These are phyloP conservation scores for Alternaria triticimaculans DNA, from an alignment of 2,329 filamentous ascomycete species.

Conservation along the genomic window DNA sequence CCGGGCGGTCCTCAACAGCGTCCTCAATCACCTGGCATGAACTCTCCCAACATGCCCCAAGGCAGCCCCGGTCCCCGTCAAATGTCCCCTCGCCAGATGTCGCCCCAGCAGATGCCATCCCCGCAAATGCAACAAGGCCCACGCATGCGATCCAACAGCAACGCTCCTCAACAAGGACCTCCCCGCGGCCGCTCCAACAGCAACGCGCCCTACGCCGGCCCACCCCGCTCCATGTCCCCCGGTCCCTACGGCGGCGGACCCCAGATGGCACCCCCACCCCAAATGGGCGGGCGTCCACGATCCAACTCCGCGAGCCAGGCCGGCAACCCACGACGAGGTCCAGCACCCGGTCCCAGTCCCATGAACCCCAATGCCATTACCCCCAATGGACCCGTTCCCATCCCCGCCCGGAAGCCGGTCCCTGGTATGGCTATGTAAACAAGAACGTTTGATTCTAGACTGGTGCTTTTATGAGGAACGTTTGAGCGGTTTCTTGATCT, in stretches of 20 bases:
- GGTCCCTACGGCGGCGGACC: slow-evolving; percentile 48
- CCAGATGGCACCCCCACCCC: slow-evolving; percentile 39
- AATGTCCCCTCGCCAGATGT: slow-evolving; percentile 34
- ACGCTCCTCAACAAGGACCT: slow-evolving; percentile 40
- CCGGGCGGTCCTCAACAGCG: slow-evolving; percentile 43
- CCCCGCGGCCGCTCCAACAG: slow-evolving; percentile 46
- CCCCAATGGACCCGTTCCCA: slow-evolving; percentile 14
- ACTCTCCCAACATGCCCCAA: slow-evolving; percentile 54
- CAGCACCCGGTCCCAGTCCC: slow-evolving; percentile 45
- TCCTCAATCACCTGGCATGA: slow-evolving; percentile 57
- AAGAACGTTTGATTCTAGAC: background rate
- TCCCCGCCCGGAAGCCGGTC: slow-evolving; percentile 55
- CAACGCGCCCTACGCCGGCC: slow-evolving; percentile 46
- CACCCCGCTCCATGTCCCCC: slow-evolving; percentile 49
- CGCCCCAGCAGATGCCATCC: slow-evolving; percentile 22
- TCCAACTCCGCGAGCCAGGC: slow-evolving; percentile 48
- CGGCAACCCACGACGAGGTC: slow-evolving; percentile 32
- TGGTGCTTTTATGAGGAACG: slow-evolving; percentile 33
- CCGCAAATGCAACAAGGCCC: slow-evolving; percentile 21
- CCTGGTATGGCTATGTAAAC: slow-evolving; percentile 54
- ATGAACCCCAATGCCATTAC: slow-evolving; percentile 41
- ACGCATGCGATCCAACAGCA: slow-evolving; percentile 46
- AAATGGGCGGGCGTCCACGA: slow-evolving; percentile 43
- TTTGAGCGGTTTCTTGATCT: slow-evolving; percentile 21
- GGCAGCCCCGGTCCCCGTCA: slow-evolving; percentile 47